Evolutionary conservation across 768 basidiomycete species (phyloP), one percentile per base, ranked within the genome.

Genomic region (Rhizopogon vinicolor): DNA sequence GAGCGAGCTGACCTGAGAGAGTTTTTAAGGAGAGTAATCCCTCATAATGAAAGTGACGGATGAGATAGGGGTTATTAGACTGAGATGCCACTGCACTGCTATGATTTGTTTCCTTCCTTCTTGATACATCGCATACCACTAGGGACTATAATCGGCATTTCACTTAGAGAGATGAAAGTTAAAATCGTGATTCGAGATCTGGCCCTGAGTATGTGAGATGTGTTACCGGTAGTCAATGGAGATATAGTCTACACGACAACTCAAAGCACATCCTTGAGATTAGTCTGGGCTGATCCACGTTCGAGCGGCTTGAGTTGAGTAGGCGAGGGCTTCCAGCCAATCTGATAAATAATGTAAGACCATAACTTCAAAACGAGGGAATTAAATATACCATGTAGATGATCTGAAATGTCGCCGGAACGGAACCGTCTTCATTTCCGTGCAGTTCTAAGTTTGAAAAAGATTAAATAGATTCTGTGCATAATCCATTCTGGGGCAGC

Each of bases 331-430:
- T 88, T 92, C 90, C 90, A 92, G 29, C 91, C 90, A 64, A 92
- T 91, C 89, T 90, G 58, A 48, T 39, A 22, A 18, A 44, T 5
- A 41, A 43, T 37, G 51, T 40, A 13, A 48, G 48, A 22, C 18
- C 18, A 50, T 25, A 52, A 41, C 33, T 33, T 44, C 40, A 13
- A 33, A 42, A 12, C 12, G 35, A 12, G 10, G 28, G n/a, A 14
- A 35, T 52, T 37, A 25, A 39, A 42, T 79, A 58, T 59, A 92
- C 96, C 81, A 98, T 87, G 69, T 91, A 97, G 54, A 98, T 93
- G 45, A 98, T 77, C 66, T 98, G 93, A 71, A 98, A 99, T 6
- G 97, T 99, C 14, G 97, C 97, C 3, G 95, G 91, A 37, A 98
- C 77, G 12, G 80, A 79, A 14, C 91, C 92, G 64, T 94, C 90